Evolutionary conservation across 768 basidiomycete species (phyloP), one percentile per base, ranked within the genome.

Genomic region (Panellus pusillus): DNA sequence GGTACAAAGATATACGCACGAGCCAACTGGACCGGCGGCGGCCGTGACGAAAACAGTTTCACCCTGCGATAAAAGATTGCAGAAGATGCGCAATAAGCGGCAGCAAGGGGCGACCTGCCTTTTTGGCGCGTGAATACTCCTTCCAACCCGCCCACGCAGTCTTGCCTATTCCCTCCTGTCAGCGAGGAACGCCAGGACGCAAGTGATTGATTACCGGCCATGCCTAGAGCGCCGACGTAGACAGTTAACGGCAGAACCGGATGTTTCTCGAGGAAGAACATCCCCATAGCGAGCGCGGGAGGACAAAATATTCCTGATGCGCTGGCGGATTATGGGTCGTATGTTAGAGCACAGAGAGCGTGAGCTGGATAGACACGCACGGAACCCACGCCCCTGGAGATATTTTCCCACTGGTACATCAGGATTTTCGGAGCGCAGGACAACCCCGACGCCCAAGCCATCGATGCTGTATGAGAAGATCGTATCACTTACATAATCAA

Each of bases 1-100:
- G 3, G 14, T 11, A 35, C 7, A 35, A 35, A 3, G 14, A 38
- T 15, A 6, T 1, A 71, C 82, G 39, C 62, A 83, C 80, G 81
- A 79, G 57, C 87, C 87, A 27, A 90, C 86, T 14, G 83, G 70
- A 61, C 75, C 75, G 36, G 71, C 77, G 19, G 73, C 77, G 31
- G 72, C 63, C 0, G 70, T 71, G 1, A 79, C 70, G 44, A 75
- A 79, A 0, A 65, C 75, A 0, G 67, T 67, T 53, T 79, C 71
- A 12, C 74, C 77, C 72, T 78, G 32, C 24, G 24, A 6, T 6
- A 37, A 6, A 6, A 24, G 0, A 29, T 27, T 31, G 19, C 13
- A 9, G 14, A 47, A 3, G 18, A 20, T n/a, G 24, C 20, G 35
- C 6, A 1, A 13, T 4, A 19, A 35, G 2, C 24, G 3, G 24